Conservation (phyloP, 805 yeast species). For the Isabelozyma gotoi region DNA sequence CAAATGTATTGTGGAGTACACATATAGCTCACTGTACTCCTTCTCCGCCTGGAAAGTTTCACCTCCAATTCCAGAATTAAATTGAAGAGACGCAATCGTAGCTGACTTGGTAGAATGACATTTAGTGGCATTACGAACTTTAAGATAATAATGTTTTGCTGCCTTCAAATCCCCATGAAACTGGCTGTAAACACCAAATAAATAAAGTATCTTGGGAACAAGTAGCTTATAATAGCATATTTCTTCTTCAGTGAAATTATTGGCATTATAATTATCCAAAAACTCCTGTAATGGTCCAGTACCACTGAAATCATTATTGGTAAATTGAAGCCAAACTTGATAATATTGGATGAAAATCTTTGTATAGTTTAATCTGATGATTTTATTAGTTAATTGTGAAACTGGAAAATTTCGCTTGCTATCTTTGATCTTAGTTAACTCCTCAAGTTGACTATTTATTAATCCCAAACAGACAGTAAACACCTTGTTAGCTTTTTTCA, state of each 20-base stretch:
- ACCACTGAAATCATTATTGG: conserved; percentile 20
- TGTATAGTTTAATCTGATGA: conserved; percentile 28
- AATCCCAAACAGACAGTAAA: conserved; percentile 35
- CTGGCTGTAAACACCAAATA: conserved; percentile 42
- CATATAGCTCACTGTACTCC: conserved; percentile 25
- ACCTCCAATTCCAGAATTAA: conserved; percentile 23
- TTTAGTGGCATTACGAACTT: conserved; percentile 23
- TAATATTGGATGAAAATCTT: conserved; percentile 32
- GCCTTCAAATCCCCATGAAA: conserved; percentile 29
- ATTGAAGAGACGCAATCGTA: conserved; percentile 11
- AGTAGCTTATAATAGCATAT: conserved; percentile 32
- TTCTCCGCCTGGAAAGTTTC: conserved; percentile 15
- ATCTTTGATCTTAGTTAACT: conserved; percentile 5
- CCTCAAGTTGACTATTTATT: conserved; percentile 23
- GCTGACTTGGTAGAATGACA: conserved; percentile 1
- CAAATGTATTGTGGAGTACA: conserved; percentile 29
- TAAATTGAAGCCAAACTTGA: conserved; percentile 35
- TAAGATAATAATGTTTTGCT: conserved; percentile 40
- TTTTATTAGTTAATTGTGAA: conserved; percentile 18
- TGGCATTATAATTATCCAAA: conserved; percentile 33
- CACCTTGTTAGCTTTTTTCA: conserved; percentile 31
- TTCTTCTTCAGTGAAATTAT: conserved; percentile 39
- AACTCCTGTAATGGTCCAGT: conserved; percentile 28
- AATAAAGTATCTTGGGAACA: conserved; percentile 36
- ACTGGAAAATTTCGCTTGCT: conserved; percentile 14